phyloP scores from a whole-genome alignment of 495 filamentous ascomycete species.

The Ascodesmis nigricans region DNA sequence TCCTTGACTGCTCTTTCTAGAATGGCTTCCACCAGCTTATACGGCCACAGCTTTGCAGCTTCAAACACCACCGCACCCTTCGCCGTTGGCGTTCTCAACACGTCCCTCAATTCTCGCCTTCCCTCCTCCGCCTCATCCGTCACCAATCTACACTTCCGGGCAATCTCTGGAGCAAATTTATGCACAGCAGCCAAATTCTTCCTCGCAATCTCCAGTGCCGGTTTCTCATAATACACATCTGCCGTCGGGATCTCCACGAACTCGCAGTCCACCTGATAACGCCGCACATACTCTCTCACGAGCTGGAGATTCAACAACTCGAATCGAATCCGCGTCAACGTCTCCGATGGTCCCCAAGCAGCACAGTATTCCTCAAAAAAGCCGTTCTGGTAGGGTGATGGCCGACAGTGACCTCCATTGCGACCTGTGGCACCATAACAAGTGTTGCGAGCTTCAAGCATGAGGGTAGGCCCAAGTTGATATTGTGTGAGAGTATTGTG shows the following conservation, averaged over 20 bases:
- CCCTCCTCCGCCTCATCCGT: constrained; percentile 18
- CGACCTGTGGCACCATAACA: constrained; percentile 67
- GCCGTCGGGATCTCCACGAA: constrained; percentile 31
- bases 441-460: constrained; percentile 59
- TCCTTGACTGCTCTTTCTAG: constrained; percentile 33
- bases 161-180: constrained; percentile 31
- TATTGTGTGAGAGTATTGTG: constrained; percentile 5
- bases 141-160: constrained; percentile 17
- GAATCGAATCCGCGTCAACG: constrained; percentile 26
- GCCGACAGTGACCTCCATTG: constrained; percentile 60
- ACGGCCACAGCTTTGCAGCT: constrained; percentile 47
- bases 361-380: constrained; percentile 19
- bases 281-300: constrained; percentile 30
- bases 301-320: constrained; percentile 37
- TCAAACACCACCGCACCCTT: constrained; percentile 28
- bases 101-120: constrained; percentile 15
- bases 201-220: constrained; percentile 28
- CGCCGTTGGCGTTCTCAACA: constrained; percentile 24
- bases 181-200: constrained; percentile 25
- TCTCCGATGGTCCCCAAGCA: constrained; percentile 26
- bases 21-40: constrained; percentile 49
- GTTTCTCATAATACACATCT: constrained; percentile 31
- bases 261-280: constrained; percentile 37
- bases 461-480: constrained; percentile 25
- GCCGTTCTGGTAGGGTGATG: constrained; percentile 29